Percentiles rank a stretch among this genome's conserved stretches.
These are phyloP conservation scores for Ophiostoma sp. DNA, from an alignment of 2,329 filamentous ascomycete genomes.

Conservation along the genomic window DNA sequence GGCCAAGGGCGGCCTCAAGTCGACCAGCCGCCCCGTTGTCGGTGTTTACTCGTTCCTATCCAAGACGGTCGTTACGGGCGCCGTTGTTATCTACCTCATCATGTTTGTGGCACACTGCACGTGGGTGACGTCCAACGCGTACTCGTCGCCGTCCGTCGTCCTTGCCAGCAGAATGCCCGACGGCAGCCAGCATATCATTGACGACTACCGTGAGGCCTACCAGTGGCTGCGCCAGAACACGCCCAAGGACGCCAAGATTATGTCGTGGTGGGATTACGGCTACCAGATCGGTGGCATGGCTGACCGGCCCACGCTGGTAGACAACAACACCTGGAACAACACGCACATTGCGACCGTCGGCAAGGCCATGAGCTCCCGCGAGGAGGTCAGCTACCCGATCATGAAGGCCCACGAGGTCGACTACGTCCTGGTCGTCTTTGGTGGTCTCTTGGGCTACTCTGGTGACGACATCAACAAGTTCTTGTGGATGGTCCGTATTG, in stretches of 20 bases:
- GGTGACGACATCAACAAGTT: conserved; percentile 99
- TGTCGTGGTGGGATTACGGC: conserved; percentile 99
- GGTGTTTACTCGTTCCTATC: conserved; percentile 82
- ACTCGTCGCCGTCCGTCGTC: conserved; percentile 96
- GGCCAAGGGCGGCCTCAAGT: conserved; percentile 59
- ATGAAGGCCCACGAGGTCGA: conserved; percentile 98
- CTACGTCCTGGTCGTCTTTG: conserved; percentile 97
- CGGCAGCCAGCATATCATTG: conserved; percentile 96
- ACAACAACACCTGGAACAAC: conserved; percentile 99
- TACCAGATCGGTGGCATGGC: conserved; percentile 99
- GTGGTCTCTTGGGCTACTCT: conserved; percentile 92
- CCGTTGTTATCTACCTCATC: conserved; percentile 76
- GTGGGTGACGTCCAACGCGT: conserved; percentile 98
- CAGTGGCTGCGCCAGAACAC: conserved; percentile 99
- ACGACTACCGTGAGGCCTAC: conserved; percentile 98
- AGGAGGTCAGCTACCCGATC: conserved; percentile 98
- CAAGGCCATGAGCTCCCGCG: conserved; percentile 96
- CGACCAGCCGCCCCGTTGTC: conserved; percentile 70
- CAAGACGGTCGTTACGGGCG: conserved; percentile 73
- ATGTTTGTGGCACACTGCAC: conserved; percentile 97
- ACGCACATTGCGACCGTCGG: conserved; percentile 98
- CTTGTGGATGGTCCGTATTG: conserved; percentile 99
- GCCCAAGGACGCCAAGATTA: conserved; percentile 90
- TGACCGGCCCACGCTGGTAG: conserved; percentile 91
- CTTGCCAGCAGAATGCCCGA: conserved; percentile 89